phyloP scores from a whole-genome alignment of 805 yeast species.

The Pichia gijzeniarum region DNA sequence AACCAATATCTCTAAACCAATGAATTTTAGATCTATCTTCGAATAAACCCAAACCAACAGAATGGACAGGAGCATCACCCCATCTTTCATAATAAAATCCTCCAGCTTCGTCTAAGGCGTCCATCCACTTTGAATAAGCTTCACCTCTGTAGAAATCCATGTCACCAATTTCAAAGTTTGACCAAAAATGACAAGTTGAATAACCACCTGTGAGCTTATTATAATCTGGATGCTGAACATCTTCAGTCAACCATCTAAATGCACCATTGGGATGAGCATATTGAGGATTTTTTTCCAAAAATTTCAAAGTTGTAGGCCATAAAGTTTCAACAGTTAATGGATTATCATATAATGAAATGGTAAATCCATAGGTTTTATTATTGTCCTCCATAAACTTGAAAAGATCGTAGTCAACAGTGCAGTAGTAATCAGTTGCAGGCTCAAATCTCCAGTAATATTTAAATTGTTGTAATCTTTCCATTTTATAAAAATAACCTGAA shows the following conservation, averaged over 20 bases:
- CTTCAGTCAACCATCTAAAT: slow-evolving; percentile 48
- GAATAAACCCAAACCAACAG: slow-evolving; percentile 65
- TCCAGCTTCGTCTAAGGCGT: slow-evolving; percentile 62
- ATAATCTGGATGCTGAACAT: slow-evolving; percentile 44
- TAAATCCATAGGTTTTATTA: slow-evolving; percentile 68
- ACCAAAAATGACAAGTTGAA: slow-evolving; percentile 79
- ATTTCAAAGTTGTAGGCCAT: slow-evolving; percentile 67
- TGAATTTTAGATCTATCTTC: slow-evolving; percentile 67
- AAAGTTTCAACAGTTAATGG: slow-evolving; percentile 58
- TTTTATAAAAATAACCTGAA: slow-evolving; percentile 57
- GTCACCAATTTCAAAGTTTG: slow-evolving; percentile 79
- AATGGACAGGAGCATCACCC: slow-evolving; percentile 93
- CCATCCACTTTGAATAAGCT: slow-evolving; percentile 62
- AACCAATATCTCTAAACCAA: slow-evolving; percentile 85
- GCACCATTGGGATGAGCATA: slow-evolving; percentile 54
- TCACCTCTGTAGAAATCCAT: slow-evolving; percentile 74
- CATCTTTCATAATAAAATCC: slow-evolving; percentile 87
- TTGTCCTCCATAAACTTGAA: slow-evolving; percentile 69
- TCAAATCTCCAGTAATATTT: slow-evolving; percentile 79
- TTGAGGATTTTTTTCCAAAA: slow-evolving; percentile 51
- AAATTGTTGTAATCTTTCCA: slow-evolving; percentile 54
- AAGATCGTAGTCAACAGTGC: slow-evolving; percentile 68
- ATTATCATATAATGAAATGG: slow-evolving; percentile 63
- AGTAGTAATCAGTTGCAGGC: slow-evolving; percentile 63
- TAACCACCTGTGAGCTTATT: slow-evolving; percentile 36